These are phyloP conservation scores for Crucihimalaya himalaica DNA, from an alignment of 345 rosid species.

Conservation along the genomic window DNA sequence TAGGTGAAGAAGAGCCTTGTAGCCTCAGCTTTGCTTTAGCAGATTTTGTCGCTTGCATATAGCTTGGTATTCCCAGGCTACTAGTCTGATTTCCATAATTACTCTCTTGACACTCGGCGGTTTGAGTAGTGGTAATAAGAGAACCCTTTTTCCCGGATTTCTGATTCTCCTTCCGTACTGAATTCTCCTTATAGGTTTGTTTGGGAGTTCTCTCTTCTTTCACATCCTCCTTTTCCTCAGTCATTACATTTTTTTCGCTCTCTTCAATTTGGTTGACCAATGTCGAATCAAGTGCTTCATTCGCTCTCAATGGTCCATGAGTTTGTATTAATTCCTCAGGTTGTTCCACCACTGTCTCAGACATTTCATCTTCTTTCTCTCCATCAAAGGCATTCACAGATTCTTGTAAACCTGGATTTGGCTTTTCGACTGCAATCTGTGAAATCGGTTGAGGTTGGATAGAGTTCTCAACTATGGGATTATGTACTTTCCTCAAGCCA, in stretches of 20 bases:
- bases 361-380: slow-evolving; percentile 41
- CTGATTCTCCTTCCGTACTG: slow-evolving; percentile 47
- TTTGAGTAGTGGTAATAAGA: slow-evolving; percentile 41
- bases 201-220: slow-evolving; percentile 53
- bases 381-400: slow-evolving; percentile 37
- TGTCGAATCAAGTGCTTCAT: slow-evolving; percentile 42
- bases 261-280: slow-evolving; percentile 27
- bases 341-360: slow-evolving; percentile 29
- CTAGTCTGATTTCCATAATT: slow-evolving; percentile 55
- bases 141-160: slow-evolving; percentile 54
- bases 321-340: slow-evolving; percentile 41
- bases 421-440: slow-evolving; percentile 51
- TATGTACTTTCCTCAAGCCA: slow-evolving; percentile 80
- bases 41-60: slow-evolving; percentile 88
- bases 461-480: slow-evolving; percentile 60
- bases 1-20: slow-evolving; percentile 70
- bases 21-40: slow-evolving; percentile 90
- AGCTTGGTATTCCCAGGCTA: slow-evolving; percentile 64
- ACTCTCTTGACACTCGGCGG: slow-evolving; percentile 54
- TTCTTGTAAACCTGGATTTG: slow-evolving; percentile 52
- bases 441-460: slow-evolving; percentile 53
- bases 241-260: slow-evolving; percentile 38
- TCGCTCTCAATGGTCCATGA: slow-evolving; percentile 42
- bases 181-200: slow-evolving; percentile 51
- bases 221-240: slow-evolving; percentile 43